Percentiles rank a stretch among this genome's conserved stretches.
Evolutionary conservation across 805 yeast genomes (phyloP).

Genomic region (Sugiyamaella valdiviana): DNA sequence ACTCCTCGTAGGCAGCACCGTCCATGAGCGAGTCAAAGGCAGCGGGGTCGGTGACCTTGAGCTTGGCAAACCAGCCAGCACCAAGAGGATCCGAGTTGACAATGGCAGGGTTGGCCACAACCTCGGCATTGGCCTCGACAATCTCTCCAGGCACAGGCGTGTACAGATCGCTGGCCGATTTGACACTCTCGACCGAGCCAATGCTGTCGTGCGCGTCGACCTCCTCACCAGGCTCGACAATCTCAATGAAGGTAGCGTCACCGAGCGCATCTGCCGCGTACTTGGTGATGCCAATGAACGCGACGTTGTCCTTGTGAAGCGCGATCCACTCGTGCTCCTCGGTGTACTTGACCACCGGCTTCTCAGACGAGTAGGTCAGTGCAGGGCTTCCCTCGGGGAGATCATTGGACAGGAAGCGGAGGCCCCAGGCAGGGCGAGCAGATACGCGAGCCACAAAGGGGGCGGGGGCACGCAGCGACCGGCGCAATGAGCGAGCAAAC

Average conservation of each 20-base stretch:
- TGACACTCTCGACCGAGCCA: slow-evolving; percentile 93
- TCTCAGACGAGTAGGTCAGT: slow-evolving; percentile 23
- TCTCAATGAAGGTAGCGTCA: slow-evolving; percentile 89
- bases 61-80: slow-evolving; percentile 84
- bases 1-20: slow-evolving; percentile 30
- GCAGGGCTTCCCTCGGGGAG: slow-evolving; percentile 27
- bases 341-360: slow-evolving; percentile 48
- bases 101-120: slow-evolving; percentile 67
- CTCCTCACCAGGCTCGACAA: slow-evolving; percentile 64
- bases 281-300: slow-evolving; percentile 84
- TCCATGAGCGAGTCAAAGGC: slow-evolving; percentile 29
- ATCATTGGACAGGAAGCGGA: slow-evolving; percentile 27
- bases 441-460: not conserved
- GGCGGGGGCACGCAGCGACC: slow-evolving; percentile 2
- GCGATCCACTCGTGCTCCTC: slow-evolving; percentile 95
- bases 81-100: slow-evolving; percentile 90
- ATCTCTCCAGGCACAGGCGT: slow-evolving; percentile 79
- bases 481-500: slow-evolving; percentile 7
- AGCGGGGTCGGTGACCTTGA: slow-evolving; percentile 46
- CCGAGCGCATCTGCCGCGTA: slow-evolving; percentile 97
- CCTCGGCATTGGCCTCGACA: slow-evolving; percentile 57
- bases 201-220: slow-evolving; percentile 71
- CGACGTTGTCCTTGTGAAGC: slow-evolving; percentile 64
- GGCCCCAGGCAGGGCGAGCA: slow-evolving; percentile 3
- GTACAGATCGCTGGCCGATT: slow-evolving; percentile 88